These are phyloP conservation scores for Balansia obtecta DNA, from an alignment of 2,329 filamentous ascomycete genomes.

Conservation along the genomic window DNA sequence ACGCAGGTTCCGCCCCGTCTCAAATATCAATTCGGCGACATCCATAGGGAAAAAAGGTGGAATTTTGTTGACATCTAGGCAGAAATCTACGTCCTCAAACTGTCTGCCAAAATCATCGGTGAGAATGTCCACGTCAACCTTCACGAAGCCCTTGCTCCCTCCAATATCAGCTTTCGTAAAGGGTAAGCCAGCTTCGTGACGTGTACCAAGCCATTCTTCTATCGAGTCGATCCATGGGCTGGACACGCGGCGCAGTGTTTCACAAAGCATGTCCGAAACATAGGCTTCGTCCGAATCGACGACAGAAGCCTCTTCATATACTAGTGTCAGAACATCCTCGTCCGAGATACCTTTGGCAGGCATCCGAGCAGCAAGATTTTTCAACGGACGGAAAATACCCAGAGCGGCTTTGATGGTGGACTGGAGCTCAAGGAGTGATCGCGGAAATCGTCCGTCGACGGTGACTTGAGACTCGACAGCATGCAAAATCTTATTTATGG, in stretches of 20 bases:
- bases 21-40: slow-evolving; percentile 60
- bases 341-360: slow-evolving; percentile 36
- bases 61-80: slow-evolving; percentile 52
- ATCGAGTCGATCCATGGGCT: slow-evolving; percentile 55
- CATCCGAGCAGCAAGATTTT: slow-evolving; percentile 35
- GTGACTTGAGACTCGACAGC: slow-evolving; percentile 38
- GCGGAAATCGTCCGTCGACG: slow-evolving; percentile 25
- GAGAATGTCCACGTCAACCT: slow-evolving; percentile 39
- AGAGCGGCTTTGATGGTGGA: slow-evolving; percentile 33
- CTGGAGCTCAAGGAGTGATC: slow-evolving; percentile 42
- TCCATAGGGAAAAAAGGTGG: slow-evolving; percentile 61
- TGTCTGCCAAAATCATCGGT: slow-evolving; percentile 48
- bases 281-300: slow-evolving; percentile 51
- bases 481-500: slow-evolving; percentile 33
- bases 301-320: slow-evolving; percentile 49
- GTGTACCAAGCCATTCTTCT: slow-evolving; percentile 64
- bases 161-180: slow-evolving; percentile 34
- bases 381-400: slow-evolving; percentile 38
- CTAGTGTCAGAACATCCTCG: slow-evolving; percentile 46
- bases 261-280: slow-evolving; percentile 51
- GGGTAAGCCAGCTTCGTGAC: slow-evolving; percentile 41
- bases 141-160: slow-evolving; percentile 45
- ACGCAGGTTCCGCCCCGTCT: slow-evolving; percentile 64
- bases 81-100: slow-evolving; percentile 44
- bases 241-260: slow-evolving; percentile 51